Conservation (phyloP, 176 grass and related monocot genomes). For the Bromus sterilis region DNA sequence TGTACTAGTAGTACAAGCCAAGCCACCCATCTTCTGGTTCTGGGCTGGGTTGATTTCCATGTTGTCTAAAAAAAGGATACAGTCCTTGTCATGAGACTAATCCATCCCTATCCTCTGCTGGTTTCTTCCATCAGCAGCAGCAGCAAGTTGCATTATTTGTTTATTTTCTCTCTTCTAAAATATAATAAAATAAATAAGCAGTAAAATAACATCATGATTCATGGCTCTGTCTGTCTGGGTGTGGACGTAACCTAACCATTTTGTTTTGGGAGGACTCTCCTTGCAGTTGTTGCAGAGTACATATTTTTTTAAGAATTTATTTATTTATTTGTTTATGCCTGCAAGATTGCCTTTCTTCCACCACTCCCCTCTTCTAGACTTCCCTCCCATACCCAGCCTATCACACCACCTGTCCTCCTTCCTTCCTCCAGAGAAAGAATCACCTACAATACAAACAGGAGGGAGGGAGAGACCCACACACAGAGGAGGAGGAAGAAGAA, state of each 20-base stretch:
- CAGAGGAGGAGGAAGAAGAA: background rate
- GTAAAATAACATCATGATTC: too few relatives aligned
- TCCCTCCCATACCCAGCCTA: background rate
- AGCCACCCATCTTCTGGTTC: too few relatives aligned
- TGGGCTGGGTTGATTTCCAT: too few relatives aligned
- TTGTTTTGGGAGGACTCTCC: too few relatives aligned
- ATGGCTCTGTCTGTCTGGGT: background rate
- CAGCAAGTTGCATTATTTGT: background rate
- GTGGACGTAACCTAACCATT: background rate
- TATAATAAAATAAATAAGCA: background rate
- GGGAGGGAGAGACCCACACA: background rate
- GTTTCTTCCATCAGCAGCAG: too few relatives aligned
- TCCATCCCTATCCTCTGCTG: background rate
- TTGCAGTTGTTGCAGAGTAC: too few relatives aligned
- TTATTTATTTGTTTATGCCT: background rate
- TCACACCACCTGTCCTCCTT: background rate
- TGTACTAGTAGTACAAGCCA: too few relatives aligned
- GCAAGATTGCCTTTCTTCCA: background rate
- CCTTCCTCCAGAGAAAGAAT: background rate
- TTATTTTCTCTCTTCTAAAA: background rate
- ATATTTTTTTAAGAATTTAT: too few relatives aligned
- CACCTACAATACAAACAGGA: background rate
- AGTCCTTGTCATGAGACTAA: background rate
- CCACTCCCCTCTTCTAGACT: background rate
- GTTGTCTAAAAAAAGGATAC: background rate